Evolutionary conservation across 2,329 filamentous ascomycete species (phyloP).

Genomic region (Paraconiothyrium brasiliense): DNA sequence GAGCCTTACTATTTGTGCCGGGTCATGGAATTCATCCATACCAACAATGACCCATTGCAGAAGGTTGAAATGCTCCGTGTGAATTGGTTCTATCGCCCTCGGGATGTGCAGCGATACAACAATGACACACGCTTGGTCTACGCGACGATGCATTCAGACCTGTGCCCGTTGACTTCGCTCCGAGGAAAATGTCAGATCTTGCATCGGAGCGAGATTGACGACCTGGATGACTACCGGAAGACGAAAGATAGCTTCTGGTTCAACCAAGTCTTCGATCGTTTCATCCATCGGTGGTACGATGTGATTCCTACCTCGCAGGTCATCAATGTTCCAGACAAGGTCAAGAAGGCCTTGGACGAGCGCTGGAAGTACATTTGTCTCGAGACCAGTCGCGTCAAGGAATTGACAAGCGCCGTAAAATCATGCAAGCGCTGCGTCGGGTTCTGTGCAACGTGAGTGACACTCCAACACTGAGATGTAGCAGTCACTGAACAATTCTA

Average conservation of each 20-base stretch:
- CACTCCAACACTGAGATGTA: constrained; percentile 1
- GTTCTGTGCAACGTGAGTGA: constrained; percentile 87
- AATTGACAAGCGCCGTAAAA: constrained; percentile 95
- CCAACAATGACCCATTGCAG: constrained; percentile 71
- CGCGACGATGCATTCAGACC: constrained; percentile 98
- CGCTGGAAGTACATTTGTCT: constrained; percentile 97
- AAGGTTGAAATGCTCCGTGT: constrained; percentile 88
- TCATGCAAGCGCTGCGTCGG: constrained; percentile 90
- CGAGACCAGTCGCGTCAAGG: constrained; percentile 91
- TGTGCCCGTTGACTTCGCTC: constrained; percentile 88
- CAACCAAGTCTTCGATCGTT: constrained; percentile 96
- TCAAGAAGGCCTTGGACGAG: constrained; percentile 95
- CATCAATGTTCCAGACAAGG: constrained; percentile 93
- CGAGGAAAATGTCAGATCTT: constrained; percentile 92
- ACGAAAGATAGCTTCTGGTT: constrained; percentile 92
- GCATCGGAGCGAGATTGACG: constrained; percentile 85
- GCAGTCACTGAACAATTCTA: constrained; percentile 51
- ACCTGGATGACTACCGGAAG: constrained; percentile 85
- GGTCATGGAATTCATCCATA: constrained; percentile 97
- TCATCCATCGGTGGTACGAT: constrained; percentile 98
- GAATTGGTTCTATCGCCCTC: constrained; percentile 98
- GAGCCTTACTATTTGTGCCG: constrained; percentile 97
- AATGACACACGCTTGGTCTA: constrained; percentile 91
- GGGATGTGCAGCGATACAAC: constrained; percentile 92
- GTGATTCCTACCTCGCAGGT: constrained; percentile 91